Evolutionary conservation across 2,329 filamentous ascomycete genomes (phyloP).

Genomic region (Polychaeton citri): DNA sequence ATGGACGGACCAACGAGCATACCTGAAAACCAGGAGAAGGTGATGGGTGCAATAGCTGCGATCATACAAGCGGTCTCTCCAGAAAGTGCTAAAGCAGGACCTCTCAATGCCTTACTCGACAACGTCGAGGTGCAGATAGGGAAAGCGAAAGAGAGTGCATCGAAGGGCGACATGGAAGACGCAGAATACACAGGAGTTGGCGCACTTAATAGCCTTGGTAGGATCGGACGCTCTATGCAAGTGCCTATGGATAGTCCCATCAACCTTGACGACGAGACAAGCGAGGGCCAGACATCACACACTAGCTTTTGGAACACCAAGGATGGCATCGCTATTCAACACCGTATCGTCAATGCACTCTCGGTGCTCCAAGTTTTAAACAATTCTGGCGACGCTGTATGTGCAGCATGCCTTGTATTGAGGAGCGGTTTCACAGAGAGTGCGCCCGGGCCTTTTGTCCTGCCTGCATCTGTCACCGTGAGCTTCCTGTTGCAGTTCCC

Average conservation of each 20-base stretch:
- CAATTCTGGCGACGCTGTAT: constrained; percentile 52
- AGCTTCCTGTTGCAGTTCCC: constrained; percentile 43
- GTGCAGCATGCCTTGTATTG: constrained; percentile 58
- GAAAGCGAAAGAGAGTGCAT: constrained; percentile 16
- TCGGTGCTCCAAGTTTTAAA: constrained; percentile 41
- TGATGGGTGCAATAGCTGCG: constrained; percentile 60
- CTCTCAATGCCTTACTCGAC: constrained; percentile 45
- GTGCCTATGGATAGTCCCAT: constrained; percentile 52
- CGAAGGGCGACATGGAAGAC: constrained; percentile 25
- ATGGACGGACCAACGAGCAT: constrained; percentile 48
- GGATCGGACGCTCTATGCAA: constrained; percentile 60
- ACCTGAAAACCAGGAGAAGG: constrained; percentile 55
- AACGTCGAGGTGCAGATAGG: constrained; percentile 52
- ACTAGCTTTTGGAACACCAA: constrained; percentile 34
- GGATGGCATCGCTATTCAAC: constrained; percentile 37
- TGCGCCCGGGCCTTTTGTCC: constrained; percentile 63
- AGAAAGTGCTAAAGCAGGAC: constrained; percentile 39
- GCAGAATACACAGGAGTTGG: constrained; percentile 32
- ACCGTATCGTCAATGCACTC: constrained; percentile 39
- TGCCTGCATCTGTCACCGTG: constrained; percentile 52
- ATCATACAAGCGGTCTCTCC: constrained; percentile 60
- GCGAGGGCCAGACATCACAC: constrained; percentile 8
- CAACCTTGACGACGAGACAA: constrained; percentile 47
- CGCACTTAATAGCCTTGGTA: constrained; percentile 54
- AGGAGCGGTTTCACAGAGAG: constrained; percentile 63